Evolutionary conservation across 352 stramenopile species (phyloP).

Genomic region (Phytopythium litorale): DNA sequence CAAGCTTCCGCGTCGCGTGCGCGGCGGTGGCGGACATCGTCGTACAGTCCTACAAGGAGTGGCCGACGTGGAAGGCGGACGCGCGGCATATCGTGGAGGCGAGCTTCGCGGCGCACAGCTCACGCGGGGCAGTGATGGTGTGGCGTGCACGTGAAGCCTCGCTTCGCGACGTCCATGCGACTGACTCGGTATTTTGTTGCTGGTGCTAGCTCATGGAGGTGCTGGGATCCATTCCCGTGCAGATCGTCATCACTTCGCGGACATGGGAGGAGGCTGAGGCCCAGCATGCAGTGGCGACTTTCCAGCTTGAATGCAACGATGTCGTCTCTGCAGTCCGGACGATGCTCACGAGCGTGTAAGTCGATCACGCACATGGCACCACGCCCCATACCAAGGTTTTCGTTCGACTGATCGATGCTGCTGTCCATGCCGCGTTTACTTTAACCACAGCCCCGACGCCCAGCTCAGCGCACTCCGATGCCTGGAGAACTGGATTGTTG

Average conservation of each 20-base stretch:
- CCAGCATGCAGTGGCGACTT: slow-evolving; percentile 21
- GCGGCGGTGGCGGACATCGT: slow-evolving; percentile 42
- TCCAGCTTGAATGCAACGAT: slow-evolving; percentile 34
- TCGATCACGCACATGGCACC: background rate
- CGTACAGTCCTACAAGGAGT: slow-evolving; percentile 38
- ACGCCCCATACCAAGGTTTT: background rate
- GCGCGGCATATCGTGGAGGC: slow-evolving; percentile 44
- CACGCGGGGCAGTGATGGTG: slow-evolving; percentile 24
- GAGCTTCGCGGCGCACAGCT: slow-evolving; percentile 23
- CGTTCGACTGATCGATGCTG: background rate
- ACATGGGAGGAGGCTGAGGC: slow-evolving; percentile 23
- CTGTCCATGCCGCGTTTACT: background rate
- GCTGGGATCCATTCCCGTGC: slow-evolving; percentile 40
- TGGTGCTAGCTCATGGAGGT: slow-evolving; percentile 36
- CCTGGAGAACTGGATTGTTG: slow-evolving; percentile 61
- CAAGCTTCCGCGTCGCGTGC: slow-evolving; percentile 47
- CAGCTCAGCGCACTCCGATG: slow-evolving; percentile 45
- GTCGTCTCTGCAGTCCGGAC: slow-evolving; percentile 38
- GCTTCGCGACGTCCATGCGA: background rate
- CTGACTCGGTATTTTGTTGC: background rate
- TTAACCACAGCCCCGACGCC: slow-evolving; percentile 26
- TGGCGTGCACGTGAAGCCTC: slow-evolving; percentile 9
- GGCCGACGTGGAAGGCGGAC: slow-evolving; percentile 43
- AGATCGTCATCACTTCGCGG: slow-evolving; percentile 28
- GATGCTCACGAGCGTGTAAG: slow-evolving; percentile 42